A percentile compares a stretch with the other conserved stretches of the same genome.
phyloP scores from a whole-genome alignment of 1,284 basidiomycete genomes.

The Leccinum angustisporum region DNA sequence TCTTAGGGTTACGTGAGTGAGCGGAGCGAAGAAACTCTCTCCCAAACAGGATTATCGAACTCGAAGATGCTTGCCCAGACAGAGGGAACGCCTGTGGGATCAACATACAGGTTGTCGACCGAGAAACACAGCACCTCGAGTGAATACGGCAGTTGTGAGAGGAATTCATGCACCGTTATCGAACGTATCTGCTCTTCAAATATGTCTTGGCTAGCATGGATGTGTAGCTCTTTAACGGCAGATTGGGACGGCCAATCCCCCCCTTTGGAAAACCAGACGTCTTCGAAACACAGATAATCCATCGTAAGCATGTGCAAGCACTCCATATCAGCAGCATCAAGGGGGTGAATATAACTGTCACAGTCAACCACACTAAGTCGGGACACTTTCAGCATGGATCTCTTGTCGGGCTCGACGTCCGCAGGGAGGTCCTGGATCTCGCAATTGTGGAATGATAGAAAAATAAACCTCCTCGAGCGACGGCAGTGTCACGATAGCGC shows the following conservation, averaged over 20 bases:
- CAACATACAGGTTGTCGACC: background rate
- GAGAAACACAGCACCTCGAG: background rate
- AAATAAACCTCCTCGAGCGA: no score
- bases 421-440: no score
- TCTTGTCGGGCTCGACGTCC: no score
- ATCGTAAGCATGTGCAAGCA: background rate
- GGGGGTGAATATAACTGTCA: no score
- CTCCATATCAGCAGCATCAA: background rate
- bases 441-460: no score
- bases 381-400: no score
- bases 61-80: background rate
- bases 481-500: no score
- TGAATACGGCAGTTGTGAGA: background rate
- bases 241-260: background rate
- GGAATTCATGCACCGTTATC: no score
- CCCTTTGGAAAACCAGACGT: no score
- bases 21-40: background rate
- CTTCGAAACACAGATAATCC: background rate
- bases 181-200: no score
- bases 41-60: background rate
- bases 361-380: no score
- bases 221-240: background rate
- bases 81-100: background rate
- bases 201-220: background rate
- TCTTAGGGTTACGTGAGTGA: no score